Conservation (phyloP, 1,139 yeast genomes). For the Kodamaea ohmeri region DNA sequence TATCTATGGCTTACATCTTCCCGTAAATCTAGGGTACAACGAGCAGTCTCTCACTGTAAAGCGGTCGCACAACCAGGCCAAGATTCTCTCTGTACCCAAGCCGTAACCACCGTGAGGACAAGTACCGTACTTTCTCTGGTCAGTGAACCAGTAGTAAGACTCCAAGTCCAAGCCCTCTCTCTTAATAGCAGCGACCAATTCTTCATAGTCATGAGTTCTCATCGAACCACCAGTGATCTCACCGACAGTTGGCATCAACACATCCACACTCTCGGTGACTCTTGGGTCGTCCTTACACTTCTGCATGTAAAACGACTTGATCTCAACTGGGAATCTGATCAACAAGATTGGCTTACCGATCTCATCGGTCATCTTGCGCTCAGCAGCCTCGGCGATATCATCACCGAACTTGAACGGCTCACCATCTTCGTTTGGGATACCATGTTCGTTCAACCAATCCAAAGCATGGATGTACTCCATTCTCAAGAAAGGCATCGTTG, state of each 20-base stretch:
- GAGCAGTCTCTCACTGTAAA: constrained; percentile 98
- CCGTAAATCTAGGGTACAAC: constrained; percentile 94
- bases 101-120: constrained; percentile 99
- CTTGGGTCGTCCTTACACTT: constrained; percentile 86
- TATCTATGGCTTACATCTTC: constrained; percentile 87
- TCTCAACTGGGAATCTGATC: constrained; percentile 93
- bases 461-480: constrained; percentile 89
- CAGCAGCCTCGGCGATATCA: constrained; percentile 99
- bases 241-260: constrained; percentile 97
- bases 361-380: constrained; percentile 95
- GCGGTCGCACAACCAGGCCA: constrained; percentile 97
- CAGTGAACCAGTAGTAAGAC: constrained; percentile 93
- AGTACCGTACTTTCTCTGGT: constrained; percentile 94
- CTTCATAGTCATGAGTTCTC: constrained; percentile 86
- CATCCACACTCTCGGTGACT: constrained; percentile 97
- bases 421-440: constrained; percentile 90
- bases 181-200: constrained; percentile 83
- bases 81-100: constrained; percentile 93
- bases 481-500: constrained; percentile 83
- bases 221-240: constrained; percentile 98
- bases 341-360: constrained; percentile 89
- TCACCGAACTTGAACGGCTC: constrained; percentile 93
- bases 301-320: constrained; percentile 97
- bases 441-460: constrained; percentile 95
- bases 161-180: constrained; percentile 83